Conservation (phyloP, 2,329 filamentous ascomycete genomes). For the Ampelomyces quisqualis region DNA sequence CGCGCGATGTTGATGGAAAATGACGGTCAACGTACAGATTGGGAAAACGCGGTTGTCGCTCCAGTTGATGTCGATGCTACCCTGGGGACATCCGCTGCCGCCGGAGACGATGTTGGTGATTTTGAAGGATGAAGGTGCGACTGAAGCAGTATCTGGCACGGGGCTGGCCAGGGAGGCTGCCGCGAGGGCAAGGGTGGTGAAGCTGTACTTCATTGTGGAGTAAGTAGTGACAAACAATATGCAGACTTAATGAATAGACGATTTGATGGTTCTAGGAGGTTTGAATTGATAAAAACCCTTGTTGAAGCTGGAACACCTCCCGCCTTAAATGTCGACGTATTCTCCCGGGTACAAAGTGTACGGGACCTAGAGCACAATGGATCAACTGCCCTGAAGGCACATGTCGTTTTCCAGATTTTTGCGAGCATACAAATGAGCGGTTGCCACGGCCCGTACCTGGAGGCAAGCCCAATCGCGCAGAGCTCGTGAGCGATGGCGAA, state of each 20-base stretch:
- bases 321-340: slow-evolving; percentile 28
- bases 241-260: too few relatives aligned
- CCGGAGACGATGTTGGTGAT: slow-evolving; percentile 35
- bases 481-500: slow-evolving; percentile 8
- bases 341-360: slow-evolving; percentile 27
- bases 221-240: not conserved
- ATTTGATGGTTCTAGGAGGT: too few relatives aligned
- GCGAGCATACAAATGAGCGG: slow-evolving; percentile 14
- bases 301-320: too few relatives aligned
- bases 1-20: too few relatives aligned
- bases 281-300: too few relatives aligned
- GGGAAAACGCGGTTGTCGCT: slow-evolving; percentile 34
- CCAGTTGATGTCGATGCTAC: slow-evolving; percentile 38
- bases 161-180: slow-evolving; percentile 24
- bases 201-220: slow-evolving; percentile 29
- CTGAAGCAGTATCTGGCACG: slow-evolving; percentile 10
- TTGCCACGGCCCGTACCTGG: slow-evolving; percentile 19
- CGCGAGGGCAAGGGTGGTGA: slow-evolving; percentile 27
- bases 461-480: slow-evolving; percentile 15
- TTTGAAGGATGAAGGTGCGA: slow-evolving; percentile 32
- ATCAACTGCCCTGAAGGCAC: slow-evolving; percentile 12
- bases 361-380: slow-evolving; percentile 20
- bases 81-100: slow-evolving; percentile 41
- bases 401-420: slow-evolving; percentile 7
- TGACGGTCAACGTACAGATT: slow-evolving; percentile 26